Evolutionary conservation across 176 grass and related monocot species (phyloP), one percentile per base, ranked within the genome.

Genomic region (Zizania latifolia): DNA sequence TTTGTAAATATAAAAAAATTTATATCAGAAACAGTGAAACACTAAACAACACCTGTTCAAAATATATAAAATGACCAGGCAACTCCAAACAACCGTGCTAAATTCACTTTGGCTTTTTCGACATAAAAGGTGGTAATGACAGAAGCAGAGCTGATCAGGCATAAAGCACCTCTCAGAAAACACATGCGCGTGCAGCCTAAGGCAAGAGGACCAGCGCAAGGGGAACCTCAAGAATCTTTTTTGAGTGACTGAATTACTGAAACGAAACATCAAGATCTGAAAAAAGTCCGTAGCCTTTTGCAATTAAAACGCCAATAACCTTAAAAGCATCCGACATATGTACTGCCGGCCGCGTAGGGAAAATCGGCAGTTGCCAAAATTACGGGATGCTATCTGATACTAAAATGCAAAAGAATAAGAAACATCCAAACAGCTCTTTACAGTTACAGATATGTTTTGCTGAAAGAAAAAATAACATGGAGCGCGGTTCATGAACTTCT

Each of bases 51-150:
- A 65, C 66, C 72, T 32, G 46, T 82, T 51, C 12, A 15, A n/a
- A 82, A 65, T 57, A 70, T 71, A 72, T 72, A 82, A 72, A 82
- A 87, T 74, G 80, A 87, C 68, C 60, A 59, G 24, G 53, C 39
- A 53, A 40, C 23, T 73, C 14, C 59, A 68, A 79, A 23, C 31
- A 35, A 65, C 31, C 40, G 60, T 60, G 21, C 32, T 33, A 14
- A 26, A 51, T 71, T 50, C 30, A 72, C 32, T 78, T 45, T 48
- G 65, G 65, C 15, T 64, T 15, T 24, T 62, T 34, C 23, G 40
- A 60, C 36, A 65, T 23, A 85, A 75, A 70, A 65, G 55, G 50
- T 54, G 32, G 76, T 23, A n/a, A 76, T 43, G 68, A 37, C 78
- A 65, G n/a, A 35, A 31, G 73, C 13, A 30, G 6, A 35, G 27